A percentile compares a stretch with the other conserved stretches of the same genome.
These are phyloP conservation scores for Rhodotorula kratochvilovae DNA, from an alignment of 768 basidiomycete genomes.

Conservation along the genomic window DNA sequence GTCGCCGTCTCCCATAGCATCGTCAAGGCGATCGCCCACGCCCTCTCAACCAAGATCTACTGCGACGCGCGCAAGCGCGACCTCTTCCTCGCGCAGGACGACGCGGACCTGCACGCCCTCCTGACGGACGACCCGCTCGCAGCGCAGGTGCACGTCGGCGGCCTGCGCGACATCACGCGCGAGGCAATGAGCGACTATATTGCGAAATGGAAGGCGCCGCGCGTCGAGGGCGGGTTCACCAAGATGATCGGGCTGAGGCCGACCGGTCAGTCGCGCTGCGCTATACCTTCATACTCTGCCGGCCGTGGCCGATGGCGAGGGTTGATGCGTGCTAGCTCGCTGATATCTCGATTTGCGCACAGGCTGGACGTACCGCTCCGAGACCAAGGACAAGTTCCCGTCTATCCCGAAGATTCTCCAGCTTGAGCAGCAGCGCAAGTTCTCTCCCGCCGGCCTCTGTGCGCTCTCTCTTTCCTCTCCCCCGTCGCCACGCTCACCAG, in stretches of 20 bases:
- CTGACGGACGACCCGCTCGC: conserved; percentile 70
- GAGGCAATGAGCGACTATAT: conserved; percentile 75
- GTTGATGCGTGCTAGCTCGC: conserved; percentile 39
- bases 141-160: conserved; percentile 79
- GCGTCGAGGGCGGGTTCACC: conserved; percentile 19
- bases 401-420: conserved; percentile 67
- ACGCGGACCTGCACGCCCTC: conserved; percentile 71
- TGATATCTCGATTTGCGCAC: no score
- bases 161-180: conserved; percentile 64
- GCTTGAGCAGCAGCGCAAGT: conserved; percentile 61
- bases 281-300: not conserved
- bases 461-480: conserved; percentile 51
- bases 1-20: not conserved
- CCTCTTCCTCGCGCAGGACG: conserved; percentile 76
- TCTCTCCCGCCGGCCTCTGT: conserved; percentile 55
- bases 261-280: conserved; percentile 57
- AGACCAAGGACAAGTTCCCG: conserved; percentile 53
- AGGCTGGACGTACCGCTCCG: conserved; percentile 47
- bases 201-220: conserved; percentile 50
- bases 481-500: not conserved
- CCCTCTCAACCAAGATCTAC: conserved; percentile 75
- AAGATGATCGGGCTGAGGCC: conserved; percentile 75
- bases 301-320: conserved; percentile 43
- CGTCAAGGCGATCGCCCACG: conserved; percentile 70
- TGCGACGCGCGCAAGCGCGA: conserved; percentile 79